Evolutionary conservation across 257 asterid genomes (phyloP), one percentile per base, ranked within the genome.

Genomic region (Euphrasia confusa): DNA sequence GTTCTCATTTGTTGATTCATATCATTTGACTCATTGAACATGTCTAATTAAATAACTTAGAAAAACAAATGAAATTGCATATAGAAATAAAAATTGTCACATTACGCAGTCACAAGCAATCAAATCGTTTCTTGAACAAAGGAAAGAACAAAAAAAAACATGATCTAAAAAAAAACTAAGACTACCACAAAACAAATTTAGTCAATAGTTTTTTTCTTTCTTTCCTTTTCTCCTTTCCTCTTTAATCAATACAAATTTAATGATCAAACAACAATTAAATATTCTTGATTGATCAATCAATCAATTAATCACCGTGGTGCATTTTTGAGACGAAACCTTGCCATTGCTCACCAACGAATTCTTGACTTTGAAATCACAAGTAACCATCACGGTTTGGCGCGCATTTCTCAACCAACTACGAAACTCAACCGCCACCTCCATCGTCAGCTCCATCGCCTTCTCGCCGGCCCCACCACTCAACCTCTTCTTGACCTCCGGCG

Each of bases 281-380:
- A 33, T 27, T 65, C 5, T 58, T 35, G 15, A 68, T 65, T 2
- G 27, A 18, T 60, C 27, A 47, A 47, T 64, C 26, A 47, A 47
- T 64, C 27, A 72, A 44, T 18, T 9, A 1, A 4, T 67, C 72
- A 73, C 33, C 54, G 83, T 74, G 15, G 8, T 58, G 65, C 96
- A 89, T 24, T 75, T 62, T 56, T 84, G 74, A 4, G 68, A 64
- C 0, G 71, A 37, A 64, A 83, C 67, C 71, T 77, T 70, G 10
- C 67, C 47, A 7, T 63, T 66, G 58, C 61, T 65, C 61, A 52
- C 13, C 50, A 81, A 47, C 0, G 77, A 72, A 64, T 74, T 69
- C 14, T 18, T 39, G 60, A 84, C 87, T 71, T 69, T 64, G 30
- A 86, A 68, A 60, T 80, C 74, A 70, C 96, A 89, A 1, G 71